Evolutionary conservation across 148 eudicot species (phyloP).

Genomic region (Arbutus unedo): DNA sequence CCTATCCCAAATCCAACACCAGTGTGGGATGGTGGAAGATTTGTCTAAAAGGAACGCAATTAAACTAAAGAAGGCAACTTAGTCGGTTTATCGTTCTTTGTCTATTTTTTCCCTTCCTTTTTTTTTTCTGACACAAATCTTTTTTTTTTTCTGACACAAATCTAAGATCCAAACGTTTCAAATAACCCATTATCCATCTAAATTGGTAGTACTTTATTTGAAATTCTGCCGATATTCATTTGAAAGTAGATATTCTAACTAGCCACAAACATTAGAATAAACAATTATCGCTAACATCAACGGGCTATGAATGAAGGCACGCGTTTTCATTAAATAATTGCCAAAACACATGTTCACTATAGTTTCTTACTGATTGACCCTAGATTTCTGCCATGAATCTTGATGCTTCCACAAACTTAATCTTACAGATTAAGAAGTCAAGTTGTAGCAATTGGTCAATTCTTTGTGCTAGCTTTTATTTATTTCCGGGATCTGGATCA

Average conservation of each 20-base stretch:
- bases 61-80: too few relatives aligned
- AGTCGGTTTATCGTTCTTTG: too few relatives aligned
- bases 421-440: background rate
- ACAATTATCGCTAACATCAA: too few relatives aligned
- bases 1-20: too few relatives aligned
- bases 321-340: background rate
- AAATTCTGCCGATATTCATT: background rate
- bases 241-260: background rate
- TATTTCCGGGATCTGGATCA: background rate
- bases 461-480: background rate
- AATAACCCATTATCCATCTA: background rate
- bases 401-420: background rate
- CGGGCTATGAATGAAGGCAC: background rate
- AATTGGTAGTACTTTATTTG: background rate
- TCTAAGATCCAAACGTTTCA: too few relatives aligned
- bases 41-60: too few relatives aligned
- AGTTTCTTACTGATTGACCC: background rate
- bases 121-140: too few relatives aligned
- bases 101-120: too few relatives aligned
- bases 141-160: background rate
- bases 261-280: background rate
- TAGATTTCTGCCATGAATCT: background rate
- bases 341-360: too few relatives aligned
- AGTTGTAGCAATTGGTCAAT: background rate
- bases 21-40: too few relatives aligned